phyloP scores from a whole-genome alignment of 345 rosid genomes.

The Rhizophora apiculata region DNA sequence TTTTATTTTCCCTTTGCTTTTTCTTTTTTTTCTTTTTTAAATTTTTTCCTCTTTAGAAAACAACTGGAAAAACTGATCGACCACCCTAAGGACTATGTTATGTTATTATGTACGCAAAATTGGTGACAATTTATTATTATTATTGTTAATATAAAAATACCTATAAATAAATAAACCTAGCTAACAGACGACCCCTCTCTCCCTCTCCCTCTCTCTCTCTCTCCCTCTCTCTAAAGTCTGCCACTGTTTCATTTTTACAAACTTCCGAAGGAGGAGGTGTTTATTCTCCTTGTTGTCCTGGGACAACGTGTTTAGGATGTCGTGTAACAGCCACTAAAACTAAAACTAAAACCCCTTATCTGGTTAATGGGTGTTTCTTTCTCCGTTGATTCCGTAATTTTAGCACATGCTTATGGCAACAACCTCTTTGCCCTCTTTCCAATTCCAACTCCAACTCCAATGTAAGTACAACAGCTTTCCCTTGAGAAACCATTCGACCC shows the following conservation, averaged over 20 bases:
- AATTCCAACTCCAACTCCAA: constrained; percentile 5
- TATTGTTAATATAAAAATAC: constrained; percentile 26
- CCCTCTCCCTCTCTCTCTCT: constrained; percentile 24
- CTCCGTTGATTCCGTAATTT: constrained; percentile 24
- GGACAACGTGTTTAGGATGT: constrained; percentile 18
- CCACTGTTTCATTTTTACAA: constrained; percentile 59
- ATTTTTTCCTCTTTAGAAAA: constrained; percentile 14
- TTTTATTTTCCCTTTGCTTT: background rate
- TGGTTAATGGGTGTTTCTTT: constrained; percentile 51
- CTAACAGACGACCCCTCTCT: constrained; percentile 46
- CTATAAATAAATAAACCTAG: constrained; percentile 33
- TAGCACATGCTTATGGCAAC: constrained; percentile 41
- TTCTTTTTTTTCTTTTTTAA: too few species aligned
- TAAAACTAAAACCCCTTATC: constrained; percentile 30
- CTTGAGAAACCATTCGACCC: constrained; percentile 14
- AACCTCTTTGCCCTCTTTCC: constrained; percentile 23
- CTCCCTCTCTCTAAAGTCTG: constrained; percentile 24
- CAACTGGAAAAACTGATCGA: constrained; percentile 24
- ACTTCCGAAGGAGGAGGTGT: constrained; percentile 87
- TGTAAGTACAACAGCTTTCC: constrained; percentile 15
- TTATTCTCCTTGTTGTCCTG: constrained; percentile 42
- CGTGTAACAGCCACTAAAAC: constrained; percentile 14
- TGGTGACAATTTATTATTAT: constrained; percentile 15
- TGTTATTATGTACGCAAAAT: constrained; percentile 20
- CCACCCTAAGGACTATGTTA: constrained; percentile 21